phyloP scores from a whole-genome alignment of 139 green algal species.

The Auxenochlorella pyrenoidosa region DNA sequence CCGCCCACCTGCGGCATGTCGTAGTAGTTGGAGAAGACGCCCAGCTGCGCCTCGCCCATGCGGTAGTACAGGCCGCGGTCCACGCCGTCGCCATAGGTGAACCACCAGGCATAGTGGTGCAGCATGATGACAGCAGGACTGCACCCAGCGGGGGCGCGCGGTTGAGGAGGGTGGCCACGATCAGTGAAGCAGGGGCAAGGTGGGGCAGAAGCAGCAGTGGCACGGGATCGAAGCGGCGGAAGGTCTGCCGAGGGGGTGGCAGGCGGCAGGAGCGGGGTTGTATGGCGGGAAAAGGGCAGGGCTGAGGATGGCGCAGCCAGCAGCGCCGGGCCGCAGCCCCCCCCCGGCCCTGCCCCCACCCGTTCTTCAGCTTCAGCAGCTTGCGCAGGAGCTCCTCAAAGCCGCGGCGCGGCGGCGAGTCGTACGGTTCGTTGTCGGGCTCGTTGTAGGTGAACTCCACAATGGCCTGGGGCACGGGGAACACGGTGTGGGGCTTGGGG shows the following conservation, averaged over 20 bases:
- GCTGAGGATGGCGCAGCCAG: too few species aligned
- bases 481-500: too few species aligned
- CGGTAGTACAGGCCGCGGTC: constrained; percentile 32
- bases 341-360: neutral
- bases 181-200: neutral
- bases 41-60: constrained; percentile 17
- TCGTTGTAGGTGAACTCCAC: constrained; percentile 31
- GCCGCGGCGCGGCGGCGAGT: constrained; percentile 28
- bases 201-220: neutral
- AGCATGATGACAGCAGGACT: constrained; percentile 37
- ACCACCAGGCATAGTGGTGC: constrained; percentile 38
- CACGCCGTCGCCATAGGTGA: constrained; percentile 28
- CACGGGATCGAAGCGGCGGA: too few species aligned
- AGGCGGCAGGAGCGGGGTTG: too few species aligned
- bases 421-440: constrained; percentile 21
- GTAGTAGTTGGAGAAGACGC: constrained; percentile 31
- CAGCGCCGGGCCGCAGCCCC: too few species aligned
- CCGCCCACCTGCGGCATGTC: constrained; percentile 1
- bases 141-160: neutral
- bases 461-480: neutral
- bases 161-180: neutral
- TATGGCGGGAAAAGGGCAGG: too few species aligned
- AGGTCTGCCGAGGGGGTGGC: too few species aligned
- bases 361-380: constrained; percentile 33
- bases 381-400: constrained; percentile 50